Evolutionary conservation across 306 rosid genomes (phyloP).

Genomic region (Acacia melanoxylon): DNA sequence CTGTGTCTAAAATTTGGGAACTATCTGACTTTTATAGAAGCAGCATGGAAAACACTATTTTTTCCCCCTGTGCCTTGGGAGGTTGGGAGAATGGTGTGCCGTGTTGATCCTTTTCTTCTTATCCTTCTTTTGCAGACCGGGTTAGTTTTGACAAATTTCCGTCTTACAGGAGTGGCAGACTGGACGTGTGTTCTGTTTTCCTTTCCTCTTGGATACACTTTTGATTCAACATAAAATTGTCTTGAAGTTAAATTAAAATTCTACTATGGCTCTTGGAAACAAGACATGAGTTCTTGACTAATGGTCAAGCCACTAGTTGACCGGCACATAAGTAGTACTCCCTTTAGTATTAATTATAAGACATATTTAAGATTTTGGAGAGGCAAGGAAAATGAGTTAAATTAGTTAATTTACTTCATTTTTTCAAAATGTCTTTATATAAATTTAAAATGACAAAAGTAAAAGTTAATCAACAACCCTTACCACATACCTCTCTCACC

Average conservation of each 20-base stretch:
- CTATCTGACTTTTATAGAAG: background rate
- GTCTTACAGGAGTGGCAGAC: background rate
- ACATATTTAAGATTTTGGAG: too few relatives aligned
- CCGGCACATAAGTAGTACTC: background rate
- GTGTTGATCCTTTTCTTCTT: background rate
- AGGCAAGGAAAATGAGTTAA: too few relatives aligned
- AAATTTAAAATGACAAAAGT: too few relatives aligned
- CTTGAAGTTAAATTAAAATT: background rate
- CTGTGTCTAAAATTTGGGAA: background rate
- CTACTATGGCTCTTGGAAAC: background rate
- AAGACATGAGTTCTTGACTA: background rate
- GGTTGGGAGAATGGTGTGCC: background rate
- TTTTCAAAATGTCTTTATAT: too few relatives aligned
- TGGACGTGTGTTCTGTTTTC: background rate
- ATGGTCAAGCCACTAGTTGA: slow-evolving; percentile 2
- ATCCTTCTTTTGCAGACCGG: background rate
- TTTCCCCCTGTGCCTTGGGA: background rate
- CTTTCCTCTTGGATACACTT: background rate
- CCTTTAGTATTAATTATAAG: too few relatives aligned
- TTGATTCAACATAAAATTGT: background rate
- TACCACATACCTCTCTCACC: too few relatives aligned
- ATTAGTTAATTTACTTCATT: too few relatives aligned
- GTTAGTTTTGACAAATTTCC: background rate
- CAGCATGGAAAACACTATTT: background rate
- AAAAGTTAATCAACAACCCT: too few relatives aligned